Percentiles rank a stretch among this genome's conserved stretches.
Evolutionary conservation across 164 flowering plant species (phyloP).

Genomic region (Euptelea pleiosperma): DNA sequence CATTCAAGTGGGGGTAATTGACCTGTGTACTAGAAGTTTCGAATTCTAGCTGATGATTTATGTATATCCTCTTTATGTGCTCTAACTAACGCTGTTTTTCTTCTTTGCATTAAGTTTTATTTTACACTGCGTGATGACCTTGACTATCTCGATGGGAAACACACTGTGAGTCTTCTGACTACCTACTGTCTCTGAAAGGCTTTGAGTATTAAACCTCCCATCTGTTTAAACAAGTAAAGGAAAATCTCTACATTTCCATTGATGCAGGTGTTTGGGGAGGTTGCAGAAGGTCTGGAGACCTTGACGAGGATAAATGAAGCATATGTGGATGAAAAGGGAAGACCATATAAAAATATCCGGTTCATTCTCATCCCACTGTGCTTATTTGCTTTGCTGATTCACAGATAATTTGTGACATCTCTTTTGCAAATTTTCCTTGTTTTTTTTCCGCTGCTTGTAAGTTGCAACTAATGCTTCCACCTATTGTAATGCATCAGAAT

Average conservation of each 20-base stretch:
- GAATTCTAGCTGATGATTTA: not conserved
- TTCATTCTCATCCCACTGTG: conserved; percentile 12
- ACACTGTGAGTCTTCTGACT: conserved; percentile 62
- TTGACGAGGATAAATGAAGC: conserved; percentile 88
- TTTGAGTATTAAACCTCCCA: not conserved
- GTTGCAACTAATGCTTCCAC: conserved; percentile 6
- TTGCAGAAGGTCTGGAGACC: conserved; percentile 89
- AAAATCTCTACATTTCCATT: not conserved
- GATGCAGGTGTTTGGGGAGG: conserved; percentile 84
- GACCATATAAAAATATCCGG: conserved; percentile 89
- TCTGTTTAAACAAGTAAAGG: not conserved
- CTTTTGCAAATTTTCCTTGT: not conserved
- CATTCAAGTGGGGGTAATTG: too few species aligned
- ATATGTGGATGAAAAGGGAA: conserved; percentile 76
- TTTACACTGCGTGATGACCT: conserved; percentile 87
- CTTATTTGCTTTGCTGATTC: not conserved
- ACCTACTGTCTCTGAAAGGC: not conserved
- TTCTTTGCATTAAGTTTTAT: conserved; percentile 64
- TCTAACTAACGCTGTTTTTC: not conserved
- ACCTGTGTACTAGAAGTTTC: too few species aligned
- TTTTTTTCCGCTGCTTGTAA: not conserved
- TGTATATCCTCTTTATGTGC: not conserved
- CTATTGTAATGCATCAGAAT: conserved; percentile 44
- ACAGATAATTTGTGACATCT: not conserved
- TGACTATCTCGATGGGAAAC: conserved; percentile 94